Percentiles rank a stretch among this genome's conserved stretches.
phyloP scores from a whole-genome alignment of 257 asterid species.

The Linaria vulgaris region DNA sequence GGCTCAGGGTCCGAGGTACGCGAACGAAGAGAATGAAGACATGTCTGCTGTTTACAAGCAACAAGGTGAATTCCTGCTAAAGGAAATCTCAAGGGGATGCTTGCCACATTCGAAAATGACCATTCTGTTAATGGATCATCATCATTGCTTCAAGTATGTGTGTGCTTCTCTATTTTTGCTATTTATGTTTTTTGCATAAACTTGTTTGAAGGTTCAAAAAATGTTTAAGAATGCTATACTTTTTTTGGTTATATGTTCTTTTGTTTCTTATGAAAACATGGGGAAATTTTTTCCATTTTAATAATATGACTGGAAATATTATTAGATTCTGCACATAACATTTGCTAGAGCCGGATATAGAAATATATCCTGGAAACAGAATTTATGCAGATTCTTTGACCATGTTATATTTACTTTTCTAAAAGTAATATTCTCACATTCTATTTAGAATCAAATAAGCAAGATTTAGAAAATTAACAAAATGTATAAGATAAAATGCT shows the following conservation, averaged over 20 bases:
- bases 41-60: constrained; percentile 39
- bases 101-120: constrained; percentile 44
- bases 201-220: too few species aligned
- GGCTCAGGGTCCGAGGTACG: constrained; percentile 49
- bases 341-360: too few species aligned
- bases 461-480: too few species aligned
- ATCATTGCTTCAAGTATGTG: constrained; percentile 45
- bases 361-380: too few species aligned
- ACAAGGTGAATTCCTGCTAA: constrained; percentile 56
- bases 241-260: too few species aligned
- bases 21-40: constrained; percentile 35
- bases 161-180: neutral
- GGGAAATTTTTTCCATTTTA: neutral
- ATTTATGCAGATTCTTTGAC: too few species aligned
- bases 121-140: constrained; percentile 47
- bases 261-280: neutral
- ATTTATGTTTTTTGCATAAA: too few species aligned
- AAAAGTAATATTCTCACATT: too few species aligned
- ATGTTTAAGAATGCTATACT: neutral
- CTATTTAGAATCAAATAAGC: too few species aligned
- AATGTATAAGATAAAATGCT: too few species aligned
- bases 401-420: too few species aligned
- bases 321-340: neutral
- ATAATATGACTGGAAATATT: neutral
- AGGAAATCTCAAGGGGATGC: constrained; percentile 48